Conservation (phyloP, 305 asterid species). For the Fraxinus albicans region DNA sequence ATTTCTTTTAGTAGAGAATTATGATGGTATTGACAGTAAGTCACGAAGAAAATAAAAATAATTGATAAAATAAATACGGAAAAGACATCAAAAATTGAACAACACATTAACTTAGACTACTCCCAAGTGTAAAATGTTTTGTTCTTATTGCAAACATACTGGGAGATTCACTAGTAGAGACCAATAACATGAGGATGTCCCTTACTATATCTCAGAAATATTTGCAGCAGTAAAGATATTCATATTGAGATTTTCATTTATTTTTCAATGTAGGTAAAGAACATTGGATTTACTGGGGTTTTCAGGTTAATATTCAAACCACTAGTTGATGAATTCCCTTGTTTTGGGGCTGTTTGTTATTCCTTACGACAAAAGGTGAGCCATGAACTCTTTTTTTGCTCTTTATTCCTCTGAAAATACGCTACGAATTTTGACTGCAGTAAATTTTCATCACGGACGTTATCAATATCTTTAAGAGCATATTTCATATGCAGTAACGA, state of each 20-base stretch:
- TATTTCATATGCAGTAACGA: neutral
- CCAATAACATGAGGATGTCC: neutral
- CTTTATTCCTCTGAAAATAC: neutral
- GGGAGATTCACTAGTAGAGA: neutral
- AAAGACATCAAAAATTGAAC: neutral
- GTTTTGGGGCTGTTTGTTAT: constrained; percentile 78
- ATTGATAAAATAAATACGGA: neutral
- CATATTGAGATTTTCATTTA: neutral
- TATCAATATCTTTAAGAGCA: neutral
- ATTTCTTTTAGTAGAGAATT: neutral
- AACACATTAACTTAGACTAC: neutral
- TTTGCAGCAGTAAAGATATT: neutral
- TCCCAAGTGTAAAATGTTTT: neutral
- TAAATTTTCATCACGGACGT: neutral
- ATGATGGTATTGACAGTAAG: neutral
- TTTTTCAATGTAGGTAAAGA: constrained; percentile 58
- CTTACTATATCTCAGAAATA: neutral
- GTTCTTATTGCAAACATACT: neutral
- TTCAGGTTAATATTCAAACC: constrained; percentile 88
- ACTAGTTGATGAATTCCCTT: constrained; percentile 72
- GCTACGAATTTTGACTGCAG: neutral
- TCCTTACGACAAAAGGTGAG: constrained; percentile 77
- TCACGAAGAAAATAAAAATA: neutral
- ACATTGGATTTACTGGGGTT: constrained; percentile 77
- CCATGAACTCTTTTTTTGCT: neutral